phyloP scores from a whole-genome alignment of 1,284 basidiomycete species.

The Ceratobasidium sp. region DNA sequence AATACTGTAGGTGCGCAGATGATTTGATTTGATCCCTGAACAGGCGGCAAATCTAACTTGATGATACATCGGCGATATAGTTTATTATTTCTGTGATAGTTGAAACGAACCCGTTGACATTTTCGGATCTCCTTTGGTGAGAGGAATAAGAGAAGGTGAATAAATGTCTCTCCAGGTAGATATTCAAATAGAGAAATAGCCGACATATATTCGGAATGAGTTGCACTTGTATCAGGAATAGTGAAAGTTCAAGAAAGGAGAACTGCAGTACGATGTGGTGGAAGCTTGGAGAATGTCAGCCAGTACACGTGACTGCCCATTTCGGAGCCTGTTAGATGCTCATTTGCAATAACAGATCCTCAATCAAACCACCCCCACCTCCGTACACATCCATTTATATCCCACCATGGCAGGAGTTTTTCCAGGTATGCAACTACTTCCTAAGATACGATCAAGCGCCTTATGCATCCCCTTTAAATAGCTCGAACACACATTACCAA shows the following conservation, averaged over 20 bases:
- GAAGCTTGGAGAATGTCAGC: too few relatives aligned
- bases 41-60: conserved; percentile 5
- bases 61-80: background rate
- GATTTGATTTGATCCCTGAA: background rate
- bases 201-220: too few relatives aligned
- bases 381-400: background rate
- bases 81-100: background rate
- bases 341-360: conserved; percentile 6
- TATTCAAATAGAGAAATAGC: too few relatives aligned
- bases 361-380: conserved; percentile 12
- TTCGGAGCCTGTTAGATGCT: background rate
- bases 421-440: conserved; percentile 6
- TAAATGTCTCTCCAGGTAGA: conserved; percentile 22
- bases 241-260: too few relatives aligned
- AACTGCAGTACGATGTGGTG: too few relatives aligned
- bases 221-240: too few relatives aligned
- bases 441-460: too few relatives aligned
- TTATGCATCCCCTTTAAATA: too few relatives aligned
- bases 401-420: conserved; percentile 17
- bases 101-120: conserved; percentile 23
- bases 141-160: conserved; percentile 19
- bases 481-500: conserved; percentile 35
- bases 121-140: conserved; percentile 12
- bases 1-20: conserved; percentile 17
- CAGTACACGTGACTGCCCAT: too few relatives aligned